Base-by-base conservation (phyloP, 139 green algal species). In the Tetraselmis chui region DNA sequence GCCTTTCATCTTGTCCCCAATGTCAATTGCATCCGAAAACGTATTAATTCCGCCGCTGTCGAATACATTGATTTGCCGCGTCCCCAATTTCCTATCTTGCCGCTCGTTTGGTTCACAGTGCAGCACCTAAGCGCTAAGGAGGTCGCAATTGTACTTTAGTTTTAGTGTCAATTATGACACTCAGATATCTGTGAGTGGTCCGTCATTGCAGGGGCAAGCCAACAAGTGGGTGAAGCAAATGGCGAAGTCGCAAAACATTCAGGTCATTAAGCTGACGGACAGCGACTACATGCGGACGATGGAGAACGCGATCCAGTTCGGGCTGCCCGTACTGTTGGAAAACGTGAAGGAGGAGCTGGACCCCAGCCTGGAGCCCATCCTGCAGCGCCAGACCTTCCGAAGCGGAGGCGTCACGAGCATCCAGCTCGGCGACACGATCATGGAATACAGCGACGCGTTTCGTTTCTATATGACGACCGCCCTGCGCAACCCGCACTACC, bases 141-240 rank as follows among this genome's bases (percentile, higher is more conserved):
- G 45, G 45, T 18, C 11, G 45, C 45, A 67, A 67, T 18, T 25
- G 5, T 5, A 67, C 45, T 67, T 67, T 18, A 18, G 45, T 18
- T 5, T 5, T 25, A 25, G 45, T 67, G 45, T 5, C 11, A 18
- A 5, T 67, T 5, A 5, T 67, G 45, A 67, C 45, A 67, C 18
- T 67, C 11, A 18, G 45, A 67, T 18, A 5, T 67, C 11, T 18
- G 45, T 67, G 45, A 25, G 45, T 67, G 45, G n/a, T n/a, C 45
- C 45, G 5, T 5, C 18, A 25, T 67, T 18, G 5, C 45, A 67
- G 78, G 88, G 87, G 29, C 93, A 97, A 82, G 93, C 93, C 59
- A 95, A 94, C 89, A 77, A 77, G 18, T 97, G 93, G 93, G 84
- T 96, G n/a, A 95, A 94, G 85, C 79, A 82, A 76, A 92, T 96